Evolutionary conservation across 495 filamentous ascomycete species (phyloP), one percentile per base, ranked within the genome.

Genomic region (Jackrogersella minutella): DNA sequence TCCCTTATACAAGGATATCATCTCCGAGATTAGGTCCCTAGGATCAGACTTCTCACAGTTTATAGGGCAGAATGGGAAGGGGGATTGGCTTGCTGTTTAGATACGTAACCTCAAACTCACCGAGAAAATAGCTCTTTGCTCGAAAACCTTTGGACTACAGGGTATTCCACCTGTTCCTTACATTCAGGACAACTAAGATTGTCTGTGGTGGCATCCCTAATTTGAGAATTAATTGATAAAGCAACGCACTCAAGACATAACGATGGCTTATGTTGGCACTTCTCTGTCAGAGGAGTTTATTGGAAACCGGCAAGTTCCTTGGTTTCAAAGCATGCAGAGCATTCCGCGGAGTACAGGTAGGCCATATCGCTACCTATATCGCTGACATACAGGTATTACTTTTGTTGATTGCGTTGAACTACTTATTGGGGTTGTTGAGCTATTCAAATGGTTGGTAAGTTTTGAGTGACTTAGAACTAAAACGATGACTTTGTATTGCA

Each of bases 101-200:
- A 30, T 24, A 28, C 6, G 5, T 4, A 9, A 13, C 6, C 14
- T 14, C 11, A 41, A n/a, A 52, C 71, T 56, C 58, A 78, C 76
- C 59, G 65, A 14, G 66, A 51, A 16, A 69, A 68, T 10, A 71
- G 69, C 13, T 61, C 68, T 3, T 34, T 11, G 24, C 71, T 60
- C 2, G 74, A 71, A 26, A 70, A 74, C 0, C 37, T 59, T 53
- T 73, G 63, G 0, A 80, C 55, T 30, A 73, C 73, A 4, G 49
- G 53, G 52, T 68, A 73, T 10, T 51, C 56, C 10, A 80, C 62
- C 0, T 41, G 17, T 3, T 54, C 62, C 10, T 50, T 10, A 30
- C 76, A 80, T 33, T 78, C 76, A 0, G 78, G 75, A 39, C 78
- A 80, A 13, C 19, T 39, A 34, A 74, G 59, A 11, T 70, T 58